Evolutionary conservation across 148 eudicot species (phyloP), one percentile per base, ranked within the genome.

Genomic region (Vaccinium corymbosum): DNA sequence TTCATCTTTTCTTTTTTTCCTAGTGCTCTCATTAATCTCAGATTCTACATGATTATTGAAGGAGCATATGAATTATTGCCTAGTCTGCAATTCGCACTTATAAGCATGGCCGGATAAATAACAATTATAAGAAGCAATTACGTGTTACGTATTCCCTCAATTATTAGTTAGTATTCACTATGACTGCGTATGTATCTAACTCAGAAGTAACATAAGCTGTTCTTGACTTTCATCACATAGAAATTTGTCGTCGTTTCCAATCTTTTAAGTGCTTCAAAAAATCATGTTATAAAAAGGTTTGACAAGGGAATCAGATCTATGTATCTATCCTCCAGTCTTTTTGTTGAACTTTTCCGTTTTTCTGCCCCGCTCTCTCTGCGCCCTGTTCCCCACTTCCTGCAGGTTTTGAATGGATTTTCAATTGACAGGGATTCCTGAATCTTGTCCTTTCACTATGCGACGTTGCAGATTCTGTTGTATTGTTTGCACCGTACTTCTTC

Each of bases 401-500:
- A 46, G 11, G 49, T 66, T 81, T 70, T 71, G 22, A 83, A 9
- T 16, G 62, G 51, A n/a, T 73, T 83, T 73, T 74, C 48, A 35
- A 29, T 71, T 61, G 38, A 53, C 85, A 87, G 89, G 89, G 87
- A 49, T 87, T 87, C 57, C 51, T 85, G 83, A 87, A 85, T 75
- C 81, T 87, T 32, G 89, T 87, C 22, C 89, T 87, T 79, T 57
- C 87, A 42, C 80, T 87, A 1, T 87, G 89, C 55, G 87, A 87
- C 68, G 87, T 83, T 19, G 81, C 52, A 17, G 89, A 87, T 57
- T 71, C 89, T 11, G 89, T 87, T 12, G 83, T 87, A 51, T 87
- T 87, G 53, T 87, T 87, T 85, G 87, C 89, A n/a, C 89, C 89
- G 2, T 87, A 87, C 85, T 87, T 87, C 84, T 87, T 87, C 87